These are phyloP conservation scores for Digitaria exilis DNA, from an alignment of 202 grass and related monocot genomes.

Conservation along the genomic window DNA sequence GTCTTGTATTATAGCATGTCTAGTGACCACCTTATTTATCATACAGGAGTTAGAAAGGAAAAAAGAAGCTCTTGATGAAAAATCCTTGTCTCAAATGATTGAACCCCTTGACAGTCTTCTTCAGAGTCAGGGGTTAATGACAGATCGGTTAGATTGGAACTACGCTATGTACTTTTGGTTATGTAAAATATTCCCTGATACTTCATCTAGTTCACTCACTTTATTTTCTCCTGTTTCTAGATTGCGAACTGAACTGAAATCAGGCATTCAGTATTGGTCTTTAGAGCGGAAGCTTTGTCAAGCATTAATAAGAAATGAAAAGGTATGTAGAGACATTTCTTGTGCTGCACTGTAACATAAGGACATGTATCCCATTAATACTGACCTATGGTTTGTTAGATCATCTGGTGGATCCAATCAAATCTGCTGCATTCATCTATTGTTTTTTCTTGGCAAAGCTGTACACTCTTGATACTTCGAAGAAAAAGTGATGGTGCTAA, in stretches of 20 bases:
- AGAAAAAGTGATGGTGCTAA: conserved; percentile 13
- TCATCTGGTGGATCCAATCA: conserved; percentile 26
- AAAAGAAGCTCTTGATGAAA: conserved; percentile 8
- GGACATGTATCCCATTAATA: neutral
- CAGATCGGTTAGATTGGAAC: conserved; percentile 53
- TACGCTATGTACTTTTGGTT: conserved; percentile 21
- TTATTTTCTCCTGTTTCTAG: conserved; percentile 46
- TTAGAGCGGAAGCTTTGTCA: conserved; percentile 85
- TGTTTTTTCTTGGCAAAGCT: neutral
- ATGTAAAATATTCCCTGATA: conserved; percentile 5
- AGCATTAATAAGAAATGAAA: conserved; percentile 64
- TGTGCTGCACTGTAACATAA: neutral
- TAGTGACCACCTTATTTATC: conserved; percentile 9
- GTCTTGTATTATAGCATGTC: conserved; percentile 26
- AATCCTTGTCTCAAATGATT: conserved; percentile 58
- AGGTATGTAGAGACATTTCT: conserved; percentile 46
- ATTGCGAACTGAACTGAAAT: conserved; percentile 70
- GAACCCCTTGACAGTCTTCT: conserved; percentile 60
- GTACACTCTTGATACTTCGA: conserved; percentile 20
- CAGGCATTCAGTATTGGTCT: conserved; percentile 81
- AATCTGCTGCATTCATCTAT: conserved; percentile 14
- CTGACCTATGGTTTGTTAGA: neutral
- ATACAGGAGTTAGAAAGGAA: conserved; percentile 48
- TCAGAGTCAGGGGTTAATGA: conserved; percentile 62
- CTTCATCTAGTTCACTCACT: neutral